These are phyloP conservation scores for Rhodofomes roseus DNA, from an alignment of 1,284 basidiomycete genomes.

Conservation along the genomic window DNA sequence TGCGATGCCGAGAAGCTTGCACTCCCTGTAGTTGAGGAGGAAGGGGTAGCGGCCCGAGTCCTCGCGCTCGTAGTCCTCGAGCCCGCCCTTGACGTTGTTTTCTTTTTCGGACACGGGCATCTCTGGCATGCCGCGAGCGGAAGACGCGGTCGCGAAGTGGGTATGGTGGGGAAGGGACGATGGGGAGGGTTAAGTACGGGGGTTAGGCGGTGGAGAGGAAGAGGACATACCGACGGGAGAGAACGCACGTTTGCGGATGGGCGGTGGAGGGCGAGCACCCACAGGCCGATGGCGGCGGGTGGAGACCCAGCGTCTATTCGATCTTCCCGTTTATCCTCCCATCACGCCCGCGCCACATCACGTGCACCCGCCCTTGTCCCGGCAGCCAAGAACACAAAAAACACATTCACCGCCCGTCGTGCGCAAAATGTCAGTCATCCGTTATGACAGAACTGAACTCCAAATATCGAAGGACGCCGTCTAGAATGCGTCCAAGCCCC, in stretches of 20 bases:
- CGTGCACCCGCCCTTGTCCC: not conserved
- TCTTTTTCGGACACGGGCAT: not conserved
- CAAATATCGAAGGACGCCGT: no score
- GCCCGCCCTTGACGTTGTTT: slow-evolving; percentile 22
- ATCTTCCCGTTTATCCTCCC: not conserved
- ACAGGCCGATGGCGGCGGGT: not conserved
- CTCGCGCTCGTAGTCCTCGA: slow-evolving; percentile 47
- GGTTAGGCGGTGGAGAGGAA: not conserved
- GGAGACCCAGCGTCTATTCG: not conserved
- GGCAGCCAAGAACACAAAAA: no score
- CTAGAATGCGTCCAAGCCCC: no score
- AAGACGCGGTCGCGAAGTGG: not conserved
- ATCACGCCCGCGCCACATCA: not conserved
- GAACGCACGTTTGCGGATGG: not conserved
- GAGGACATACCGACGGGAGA: not conserved
- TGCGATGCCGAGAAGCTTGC: slow-evolving; percentile 58
- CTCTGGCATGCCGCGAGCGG: not conserved
- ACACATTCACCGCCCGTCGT: not conserved
- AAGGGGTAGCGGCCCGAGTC: slow-evolving; percentile 40
- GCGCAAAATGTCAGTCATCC: no score
- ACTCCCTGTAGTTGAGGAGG: slow-evolving; percentile 42
- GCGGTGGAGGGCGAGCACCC: not conserved
- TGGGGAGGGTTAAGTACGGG: not conserved
- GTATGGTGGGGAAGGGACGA: not conserved
- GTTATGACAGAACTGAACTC: no score